Base-by-base conservation (phyloP, 495 filamentous ascomycete genomes). In the Saxophila tyrrhenica region DNA sequence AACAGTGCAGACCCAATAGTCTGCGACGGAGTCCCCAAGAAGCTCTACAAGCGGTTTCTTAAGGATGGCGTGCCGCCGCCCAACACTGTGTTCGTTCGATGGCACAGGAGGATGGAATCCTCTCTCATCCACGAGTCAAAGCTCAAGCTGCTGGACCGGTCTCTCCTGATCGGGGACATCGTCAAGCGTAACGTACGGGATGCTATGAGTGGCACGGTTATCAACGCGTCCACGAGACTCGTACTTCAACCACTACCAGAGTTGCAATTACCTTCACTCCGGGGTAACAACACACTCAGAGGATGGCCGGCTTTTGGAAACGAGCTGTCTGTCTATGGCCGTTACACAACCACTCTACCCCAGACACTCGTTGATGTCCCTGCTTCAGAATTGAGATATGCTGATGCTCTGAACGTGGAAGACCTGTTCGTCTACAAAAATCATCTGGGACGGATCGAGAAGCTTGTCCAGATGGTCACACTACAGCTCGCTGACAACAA, bases 131-230 rank as follows among this genome's bases (percentile, higher is more conserved):
- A 55, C 0, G 58, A 64, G 46, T 29, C 54, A 0, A 51, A 62
- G 17, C 58, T 73, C 25, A 47, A 52, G 23, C 51, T 72, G 25
- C 53, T 71, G 21, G 69, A 71, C 50, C 61, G 70, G 3, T 54
- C 56, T 16, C 54, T 72, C 38, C 51, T 67, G 25, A 56, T 72
- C 19, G 69, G 70, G 17, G 69, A 73, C 55, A 54, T 71, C 15
- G 69, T 73, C 49, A 70, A 70, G 63, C 55, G 57, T 38, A 46
- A 64, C 38, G 48, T 56, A 10, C 54, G 59, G 29, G 56, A 64
- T 52, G 60, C 67, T n/a, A 69, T 71, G 63, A 70, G 65, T 54
- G 70, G 70, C 29, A 68, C 66, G 17, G 67, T 73, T 41, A 65
- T 70, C 20, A 65, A 65, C 45, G 62, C 63, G 10, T 59, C 48